A percentile compares a stretch with the other conserved stretches of the same genome.
phyloP scores from a whole-genome alignment of 2,329 filamentous ascomycete genomes.

The Exophiala bonariae region DNA sequence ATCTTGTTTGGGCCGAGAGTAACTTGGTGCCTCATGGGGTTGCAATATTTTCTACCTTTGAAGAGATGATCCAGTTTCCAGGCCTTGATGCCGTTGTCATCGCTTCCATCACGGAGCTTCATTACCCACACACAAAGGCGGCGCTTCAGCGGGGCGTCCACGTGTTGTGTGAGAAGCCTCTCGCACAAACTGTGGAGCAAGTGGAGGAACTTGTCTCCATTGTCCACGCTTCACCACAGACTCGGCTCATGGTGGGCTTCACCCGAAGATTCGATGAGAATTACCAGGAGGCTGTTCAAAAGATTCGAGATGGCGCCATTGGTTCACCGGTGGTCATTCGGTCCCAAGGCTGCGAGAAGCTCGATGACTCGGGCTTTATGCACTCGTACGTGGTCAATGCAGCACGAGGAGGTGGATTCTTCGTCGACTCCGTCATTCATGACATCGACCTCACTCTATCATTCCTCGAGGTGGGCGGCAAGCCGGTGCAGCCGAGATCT shows the following conservation, averaged over 20 bases:
- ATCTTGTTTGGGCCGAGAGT: slow-evolving; percentile 47
- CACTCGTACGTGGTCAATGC: slow-evolving; percentile 37
- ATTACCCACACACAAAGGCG: slow-evolving; percentile 58
- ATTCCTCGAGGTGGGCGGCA: slow-evolving; percentile 39
- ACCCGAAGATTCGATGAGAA: slow-evolving; percentile 47
- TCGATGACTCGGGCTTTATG: slow-evolving; percentile 42
- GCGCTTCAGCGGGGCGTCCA: slow-evolving; percentile 57
- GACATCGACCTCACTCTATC: slow-evolving; percentile 46
- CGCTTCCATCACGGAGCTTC: slow-evolving; percentile 53
- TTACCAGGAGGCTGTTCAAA: slow-evolving; percentile 40
- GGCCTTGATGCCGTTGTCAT: too few relatives aligned
- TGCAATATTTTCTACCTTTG: too few relatives aligned
- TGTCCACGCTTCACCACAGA: slow-evolving; percentile 30
- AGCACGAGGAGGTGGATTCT: slow-evolving; percentile 42
- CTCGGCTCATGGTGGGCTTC: slow-evolving; percentile 44
- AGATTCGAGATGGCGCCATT: slow-evolving; percentile 37
- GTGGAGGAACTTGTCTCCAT: slow-evolving; percentile 12
- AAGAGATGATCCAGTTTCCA: too few relatives aligned
- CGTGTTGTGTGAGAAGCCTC: slow-evolving; percentile 61
- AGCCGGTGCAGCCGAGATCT: slow-evolving; percentile 34
- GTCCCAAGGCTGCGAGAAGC: slow-evolving; percentile 45
- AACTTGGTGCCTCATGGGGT: slow-evolving; percentile 52
- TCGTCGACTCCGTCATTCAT: slow-evolving; percentile 46
- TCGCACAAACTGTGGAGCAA: slow-evolving; percentile 30
- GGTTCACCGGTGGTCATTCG: slow-evolving; percentile 42